phyloP scores from a whole-genome alignment of 805 yeast species.

The Saccharomyces kudriavzevii region DNA sequence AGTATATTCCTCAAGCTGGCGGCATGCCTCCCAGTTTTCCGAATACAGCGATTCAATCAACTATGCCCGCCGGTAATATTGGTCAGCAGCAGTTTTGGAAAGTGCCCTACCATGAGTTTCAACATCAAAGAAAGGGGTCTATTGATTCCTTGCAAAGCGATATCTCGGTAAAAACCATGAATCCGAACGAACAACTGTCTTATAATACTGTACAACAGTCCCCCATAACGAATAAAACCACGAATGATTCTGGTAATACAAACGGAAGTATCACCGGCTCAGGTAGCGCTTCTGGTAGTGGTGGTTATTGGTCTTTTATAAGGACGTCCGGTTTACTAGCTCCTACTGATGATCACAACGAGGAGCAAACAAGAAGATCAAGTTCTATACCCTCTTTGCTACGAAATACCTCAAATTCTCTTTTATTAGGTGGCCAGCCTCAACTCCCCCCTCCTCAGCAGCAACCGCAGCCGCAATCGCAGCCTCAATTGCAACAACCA shows the following conservation, averaged over 20 bases:
- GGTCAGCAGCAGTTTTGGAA: slow-evolving; percentile 31
- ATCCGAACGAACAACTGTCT: slow-evolving; percentile 15
- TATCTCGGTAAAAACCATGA: slow-evolving; percentile 17
- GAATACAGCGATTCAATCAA: not conserved
- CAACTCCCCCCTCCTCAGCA: slow-evolving; percentile 12
- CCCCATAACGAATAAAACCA: not conserved
- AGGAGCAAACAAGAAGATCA: slow-evolving; percentile 18
- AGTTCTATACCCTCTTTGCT: slow-evolving; percentile 24
- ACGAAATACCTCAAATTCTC: slow-evolving; percentile 15
- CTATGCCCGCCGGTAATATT: slow-evolving; percentile 1
- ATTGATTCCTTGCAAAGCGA: slow-evolving; percentile 27
- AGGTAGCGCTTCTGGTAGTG: slow-evolving; percentile 4
- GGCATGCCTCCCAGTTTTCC: not conserved
- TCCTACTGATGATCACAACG: slow-evolving; percentile 10
- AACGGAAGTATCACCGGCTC: slow-evolving; percentile 4
- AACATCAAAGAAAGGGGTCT: slow-evolving; percentile 26
- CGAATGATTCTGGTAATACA: slow-evolving; percentile 1
- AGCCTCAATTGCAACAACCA: slow-evolving; percentile 7
- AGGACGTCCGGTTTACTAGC: slow-evolving; percentile 8
- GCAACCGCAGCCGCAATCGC: slow-evolving; percentile 4
- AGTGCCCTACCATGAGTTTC: slow-evolving; percentile 30
- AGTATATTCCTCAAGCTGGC: slow-evolving; percentile 18
- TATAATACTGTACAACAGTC: slow-evolving; percentile 8
- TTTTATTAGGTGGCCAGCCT: slow-evolving; percentile 11
- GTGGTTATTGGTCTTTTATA: slow-evolving; percentile 19